Conservation (phyloP, 2,329 filamentous ascomycete genomes). For the Botrytis byssoidea region DNA sequence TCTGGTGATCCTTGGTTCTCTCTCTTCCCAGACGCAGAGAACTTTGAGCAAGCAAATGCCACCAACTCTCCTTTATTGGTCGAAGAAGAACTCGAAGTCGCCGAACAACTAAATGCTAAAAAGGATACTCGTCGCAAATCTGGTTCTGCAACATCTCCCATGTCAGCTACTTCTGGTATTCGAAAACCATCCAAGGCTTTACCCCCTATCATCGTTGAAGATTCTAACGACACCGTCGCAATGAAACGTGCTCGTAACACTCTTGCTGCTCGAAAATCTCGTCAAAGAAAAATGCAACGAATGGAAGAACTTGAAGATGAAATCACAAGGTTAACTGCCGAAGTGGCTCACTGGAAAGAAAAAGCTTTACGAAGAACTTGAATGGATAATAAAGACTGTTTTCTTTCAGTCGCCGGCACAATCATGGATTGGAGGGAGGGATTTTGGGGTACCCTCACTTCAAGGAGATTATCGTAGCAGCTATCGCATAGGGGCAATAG, state of each 20-base stretch:
- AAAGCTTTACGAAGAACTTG: constrained; percentile 32
- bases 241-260: constrained; percentile 95
- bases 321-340: constrained; percentile 67
- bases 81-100: constrained; percentile 50
- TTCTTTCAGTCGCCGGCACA: constrained; percentile 33
- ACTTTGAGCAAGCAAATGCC: constrained; percentile 24
- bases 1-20: constrained; percentile 65
- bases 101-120: constrained; percentile 44
- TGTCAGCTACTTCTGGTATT: constrained; percentile 61
- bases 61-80: constrained; percentile 32
- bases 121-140: constrained; percentile 44
- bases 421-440: constrained; percentile 39
- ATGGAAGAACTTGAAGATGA: constrained; percentile 71
- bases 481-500: constrained; percentile 30
- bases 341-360: constrained; percentile 64
- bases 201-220: constrained; percentile 72
- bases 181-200: constrained; percentile 80
- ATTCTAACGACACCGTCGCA: constrained; percentile 71
- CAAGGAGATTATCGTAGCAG: constrained; percentile 37
- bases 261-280: constrained; percentile 88
- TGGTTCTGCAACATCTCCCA: constrained; percentile 48
- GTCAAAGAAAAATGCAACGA: constrained; percentile 77
- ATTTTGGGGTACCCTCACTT: constrained; percentile 30
- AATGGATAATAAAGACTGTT: constrained; percentile 28
- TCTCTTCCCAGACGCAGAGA: constrained; percentile 61